These are phyloP conservation scores for Conticribra guillardii DNA, from an alignment of 108 stramenopile genomes.

Conservation along the genomic window DNA sequence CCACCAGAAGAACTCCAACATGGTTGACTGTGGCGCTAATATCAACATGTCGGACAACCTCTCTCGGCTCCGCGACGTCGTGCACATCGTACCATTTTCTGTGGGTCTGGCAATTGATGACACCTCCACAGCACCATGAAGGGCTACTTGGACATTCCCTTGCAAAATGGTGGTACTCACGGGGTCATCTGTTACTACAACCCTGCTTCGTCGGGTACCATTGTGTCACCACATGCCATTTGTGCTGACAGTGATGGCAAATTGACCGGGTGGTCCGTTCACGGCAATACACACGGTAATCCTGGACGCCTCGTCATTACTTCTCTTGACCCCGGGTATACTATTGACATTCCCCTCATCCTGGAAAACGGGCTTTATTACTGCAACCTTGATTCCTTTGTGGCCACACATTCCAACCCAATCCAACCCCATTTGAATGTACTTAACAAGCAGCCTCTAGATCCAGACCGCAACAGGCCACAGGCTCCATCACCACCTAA, in stretches of 20 bases:
- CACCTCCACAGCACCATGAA: no score
- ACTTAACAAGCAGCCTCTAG: background rate
- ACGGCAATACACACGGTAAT: background rate
- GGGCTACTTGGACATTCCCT: no score
- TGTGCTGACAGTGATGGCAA: no score
- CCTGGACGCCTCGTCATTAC: background rate
- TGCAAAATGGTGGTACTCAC: no score
- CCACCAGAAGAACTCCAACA: no score
- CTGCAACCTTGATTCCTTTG: background rate
- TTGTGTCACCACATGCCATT: background rate
- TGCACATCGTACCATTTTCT: no score
- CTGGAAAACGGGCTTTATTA: conserved; percentile 12
- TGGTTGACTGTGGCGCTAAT: no score
- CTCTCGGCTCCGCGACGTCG: no score
- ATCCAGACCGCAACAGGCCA: background rate
- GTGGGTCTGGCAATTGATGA: no score
- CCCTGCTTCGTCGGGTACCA: background rate
- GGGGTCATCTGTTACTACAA: no score
- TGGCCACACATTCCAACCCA: background rate
- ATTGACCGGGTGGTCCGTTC: background rate
- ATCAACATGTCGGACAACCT: no score
- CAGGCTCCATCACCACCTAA: background rate
- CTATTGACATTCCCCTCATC: background rate
- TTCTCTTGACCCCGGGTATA: background rate
- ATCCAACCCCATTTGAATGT: background rate